phyloP scores from a whole-genome alignment of 2,329 filamentous ascomycete species.

The Camptophora hylomeconis region DNA sequence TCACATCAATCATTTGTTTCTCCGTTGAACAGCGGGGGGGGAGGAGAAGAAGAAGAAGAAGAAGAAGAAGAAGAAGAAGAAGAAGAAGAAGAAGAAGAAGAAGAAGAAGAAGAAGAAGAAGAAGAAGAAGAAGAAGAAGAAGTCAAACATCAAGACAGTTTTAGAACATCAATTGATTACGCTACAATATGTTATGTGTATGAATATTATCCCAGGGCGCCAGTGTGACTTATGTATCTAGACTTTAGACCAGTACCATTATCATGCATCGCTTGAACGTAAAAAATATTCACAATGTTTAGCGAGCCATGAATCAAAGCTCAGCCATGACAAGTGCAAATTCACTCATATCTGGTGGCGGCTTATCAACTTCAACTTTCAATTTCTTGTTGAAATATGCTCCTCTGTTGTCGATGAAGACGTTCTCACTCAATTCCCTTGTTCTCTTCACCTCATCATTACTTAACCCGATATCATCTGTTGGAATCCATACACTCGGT shows the following conservation, averaged over 20 bases:
- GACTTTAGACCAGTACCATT: too few species aligned
- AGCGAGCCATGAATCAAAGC: too few species aligned
- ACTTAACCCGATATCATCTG: constrained; percentile 15
- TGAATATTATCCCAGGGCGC: too few species aligned
- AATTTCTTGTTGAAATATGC: constrained; percentile 15
- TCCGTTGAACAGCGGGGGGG: background rate
- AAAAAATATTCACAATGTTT: too few species aligned
- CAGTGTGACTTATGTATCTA: too few species aligned
- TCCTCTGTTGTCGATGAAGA: constrained; percentile 16
- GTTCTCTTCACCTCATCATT: constrained; percentile 14
- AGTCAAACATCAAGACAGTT: too few species aligned
- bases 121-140: constrained; percentile 2
- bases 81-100: background rate
- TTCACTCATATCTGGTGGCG: constrained; percentile 21
- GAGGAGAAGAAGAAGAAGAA: background rate
- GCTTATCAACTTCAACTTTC: constrained; percentile 20
- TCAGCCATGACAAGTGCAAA: constrained; percentile 20
- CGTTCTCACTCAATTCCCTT: constrained; percentile 10
- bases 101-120: constrained; percentile 1
- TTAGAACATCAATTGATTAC: too few species aligned
- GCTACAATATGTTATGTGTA: too few species aligned
- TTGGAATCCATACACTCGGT: constrained; percentile 17
- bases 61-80: background rate
- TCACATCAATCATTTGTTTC: too few species aligned
- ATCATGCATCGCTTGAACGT: too few species aligned